Evolutionary conservation across 768 basidiomycete species (phyloP), one percentile per base, ranked within the genome.

Genomic region (Leccinum boreale): DNA sequence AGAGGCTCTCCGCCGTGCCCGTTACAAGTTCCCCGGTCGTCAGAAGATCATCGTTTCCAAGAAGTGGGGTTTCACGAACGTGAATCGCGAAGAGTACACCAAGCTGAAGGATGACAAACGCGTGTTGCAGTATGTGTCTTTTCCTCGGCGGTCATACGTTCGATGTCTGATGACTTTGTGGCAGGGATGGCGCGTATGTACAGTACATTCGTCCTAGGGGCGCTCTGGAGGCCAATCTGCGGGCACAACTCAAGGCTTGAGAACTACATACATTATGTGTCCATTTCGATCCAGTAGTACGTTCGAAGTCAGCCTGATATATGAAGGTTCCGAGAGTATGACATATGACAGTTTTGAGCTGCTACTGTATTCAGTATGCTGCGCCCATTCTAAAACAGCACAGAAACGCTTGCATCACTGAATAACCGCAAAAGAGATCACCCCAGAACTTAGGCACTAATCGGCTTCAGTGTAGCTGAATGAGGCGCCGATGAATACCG

Each of bases 1-100:
- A 77, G 97, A 98, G 79, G 96, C 95, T 55, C 88, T 98, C 63
- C 92, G 95, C 67, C 94, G 95, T 67, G 92, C 94, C 11, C 91
- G 96, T 55, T 98, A 98, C 86, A 99, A 98, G 86, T 96, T 94
- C 89, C 92, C 93, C n/a, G 93, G 94, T 57, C 86, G 93, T 70
- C 94, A 96, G 81, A 96, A 96, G 85, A 94, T 96, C 74, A 94
- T 95, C 64, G 81, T 94, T 65, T 92, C 89, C 57, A 93, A 93
- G 84, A 97, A 96, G 84, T 98, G 97, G 94, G 95, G 95, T 60
- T 98, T 99, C 81, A 99, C 97, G 44, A 89, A 90, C 67, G 94
- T 98, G 58, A 85, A 86, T 73, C 87, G 93, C 75, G 87, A 85
- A 65, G 94, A 95, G 49, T 98, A 97, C 75, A 67, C 83, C 70